These are phyloP conservation scores for Nothophoma quercina DNA, from an alignment of 2,329 filamentous ascomycete genomes.

Conservation along the genomic window DNA sequence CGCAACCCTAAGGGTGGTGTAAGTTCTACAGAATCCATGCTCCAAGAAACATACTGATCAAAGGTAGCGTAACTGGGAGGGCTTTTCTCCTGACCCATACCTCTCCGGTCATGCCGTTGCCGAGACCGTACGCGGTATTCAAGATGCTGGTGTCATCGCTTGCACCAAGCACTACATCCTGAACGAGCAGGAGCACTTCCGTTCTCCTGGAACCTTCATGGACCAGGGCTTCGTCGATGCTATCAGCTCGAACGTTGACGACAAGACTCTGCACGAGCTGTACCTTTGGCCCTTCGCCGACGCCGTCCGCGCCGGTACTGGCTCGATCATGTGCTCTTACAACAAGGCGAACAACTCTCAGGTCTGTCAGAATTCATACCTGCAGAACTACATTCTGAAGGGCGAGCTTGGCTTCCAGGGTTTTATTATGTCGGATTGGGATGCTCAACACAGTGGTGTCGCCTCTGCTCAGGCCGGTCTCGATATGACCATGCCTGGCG, in stretches of 20 bases:
- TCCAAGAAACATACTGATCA: background rate
- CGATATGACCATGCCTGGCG: slow-evolving; percentile 86
- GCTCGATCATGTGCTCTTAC: slow-evolving; percentile 68
- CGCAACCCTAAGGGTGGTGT: slow-evolving; percentile 70
- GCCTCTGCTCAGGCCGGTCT: slow-evolving; percentile 74
- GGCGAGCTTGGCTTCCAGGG: slow-evolving; percentile 82
- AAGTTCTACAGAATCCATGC: slow-evolving; percentile 31
- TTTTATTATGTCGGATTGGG: slow-evolving; percentile 73
- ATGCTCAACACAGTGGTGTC: slow-evolving; percentile 75
- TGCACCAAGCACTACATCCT: slow-evolving; percentile 70
- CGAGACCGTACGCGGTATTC: slow-evolving; percentile 79
- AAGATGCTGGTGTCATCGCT: slow-evolving; percentile 81
- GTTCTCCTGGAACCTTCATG: slow-evolving; percentile 65
- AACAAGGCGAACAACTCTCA: slow-evolving; percentile 84
- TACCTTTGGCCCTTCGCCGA: slow-evolving; percentile 68
- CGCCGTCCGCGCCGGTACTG: slow-evolving; percentile 59
- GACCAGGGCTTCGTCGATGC: slow-evolving; percentile 69
- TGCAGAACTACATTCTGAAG: slow-evolving; percentile 79
- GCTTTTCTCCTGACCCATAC: slow-evolving; percentile 76
- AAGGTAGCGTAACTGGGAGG: slow-evolving; percentile 43
- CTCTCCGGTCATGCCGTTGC: slow-evolving; percentile 76
- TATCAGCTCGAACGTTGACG: slow-evolving; percentile 68
- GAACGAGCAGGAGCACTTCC: slow-evolving; percentile 71
- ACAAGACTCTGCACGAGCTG: slow-evolving; percentile 69
- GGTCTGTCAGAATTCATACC: slow-evolving; percentile 78